Percentiles rank a stretch among this genome's conserved stretches.
Evolutionary conservation across 805 yeast genomes (phyloP).

Genomic region (Wickerhamiella azymoides): DNA sequence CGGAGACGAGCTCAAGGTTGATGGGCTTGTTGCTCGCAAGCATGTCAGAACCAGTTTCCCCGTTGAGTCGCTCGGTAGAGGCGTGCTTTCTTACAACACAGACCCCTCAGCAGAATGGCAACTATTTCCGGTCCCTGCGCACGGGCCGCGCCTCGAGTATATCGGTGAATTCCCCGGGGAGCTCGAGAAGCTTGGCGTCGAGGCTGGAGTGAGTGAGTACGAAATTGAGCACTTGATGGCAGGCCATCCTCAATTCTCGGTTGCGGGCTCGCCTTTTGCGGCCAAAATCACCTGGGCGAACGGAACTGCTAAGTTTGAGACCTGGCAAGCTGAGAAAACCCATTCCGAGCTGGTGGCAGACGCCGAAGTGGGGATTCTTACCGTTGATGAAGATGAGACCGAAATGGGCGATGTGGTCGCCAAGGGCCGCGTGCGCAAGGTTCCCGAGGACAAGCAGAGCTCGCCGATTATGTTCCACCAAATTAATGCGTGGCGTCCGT

Average conservation of each 20-base stretch:
- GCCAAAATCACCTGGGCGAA: conserved; percentile 1
- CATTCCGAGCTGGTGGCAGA: neutral
- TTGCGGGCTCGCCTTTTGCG: neutral
- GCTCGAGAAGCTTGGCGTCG: neutral
- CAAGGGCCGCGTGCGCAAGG: conserved; percentile 12
- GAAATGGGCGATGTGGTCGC: conserved; percentile 6
- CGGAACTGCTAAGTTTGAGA: conserved; percentile 9
- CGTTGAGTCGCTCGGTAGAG: neutral
- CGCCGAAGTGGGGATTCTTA: conserved; percentile 17
- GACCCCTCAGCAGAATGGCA: conserved; percentile 1
- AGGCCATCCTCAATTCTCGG: neutral
- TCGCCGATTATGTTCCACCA: conserved; percentile 16
- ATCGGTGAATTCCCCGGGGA: neutral
- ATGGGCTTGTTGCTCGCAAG: neutral
- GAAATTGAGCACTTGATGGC: neutral
- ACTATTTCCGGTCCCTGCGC: neutral
- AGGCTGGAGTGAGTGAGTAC: no score
- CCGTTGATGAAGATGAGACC: neutral
- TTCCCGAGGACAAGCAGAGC: conserved; percentile 8
- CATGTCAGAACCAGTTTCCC: neutral
- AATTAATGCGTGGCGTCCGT: conserved; percentile 5
- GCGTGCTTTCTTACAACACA: neutral
- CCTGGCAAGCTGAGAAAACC: neutral
- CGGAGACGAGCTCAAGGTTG: neutral
- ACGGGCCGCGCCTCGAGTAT: neutral